Base-by-base conservation (phyloP, 179 eudicot genomes). In the Silene noctiflora region DNA sequence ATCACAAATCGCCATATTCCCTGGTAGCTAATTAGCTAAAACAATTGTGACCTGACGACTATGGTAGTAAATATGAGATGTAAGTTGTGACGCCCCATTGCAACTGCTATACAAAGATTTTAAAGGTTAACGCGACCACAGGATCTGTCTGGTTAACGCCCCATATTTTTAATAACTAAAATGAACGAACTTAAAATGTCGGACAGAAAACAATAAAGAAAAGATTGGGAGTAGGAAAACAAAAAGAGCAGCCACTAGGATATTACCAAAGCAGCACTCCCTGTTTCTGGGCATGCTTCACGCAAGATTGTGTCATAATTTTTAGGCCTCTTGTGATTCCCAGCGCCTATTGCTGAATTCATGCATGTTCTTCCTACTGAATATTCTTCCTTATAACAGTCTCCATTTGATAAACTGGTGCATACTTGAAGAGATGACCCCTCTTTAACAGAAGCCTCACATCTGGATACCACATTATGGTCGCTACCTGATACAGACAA, bases 211-310 rank as follows among this genome's bases (percentile, higher is more conserved):
- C 5, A 67, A 68, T 42, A 75, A 44, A n/a, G 65, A 58, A 4
- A 39, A 21, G 4, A 4, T 29, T 1, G 24, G 5, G 77, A 31
- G 4, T 60, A 67, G 8, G 31, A 21, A 71, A 20, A 3, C 33
- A 59, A 12, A 76, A 69, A 19, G 13, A 80, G 33, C 77, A 67
- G 74, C 68, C 62, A 73, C 20, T 67, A 70, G 55, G 62, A 79
- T 27, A 86, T 76, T 88, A 91, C 97, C 94, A 72, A 72, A 73
- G 69, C 74, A 76, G 78, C 61, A 48, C 74, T 75, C 72, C 67
- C 75, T 61, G 74, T 67, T 69, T 75, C 86, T 62, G 71, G 67
- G 69, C 72, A 80, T 55, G 79, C 75, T 73, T 77, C 77, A 74
- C 75, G 33, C 60, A 48, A 58, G 56, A 51, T 75, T 75, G 83